These are phyloP conservation scores for Lentinula raphanica DNA, from an alignment of 768 basidiomycete species.

Conservation along the genomic window DNA sequence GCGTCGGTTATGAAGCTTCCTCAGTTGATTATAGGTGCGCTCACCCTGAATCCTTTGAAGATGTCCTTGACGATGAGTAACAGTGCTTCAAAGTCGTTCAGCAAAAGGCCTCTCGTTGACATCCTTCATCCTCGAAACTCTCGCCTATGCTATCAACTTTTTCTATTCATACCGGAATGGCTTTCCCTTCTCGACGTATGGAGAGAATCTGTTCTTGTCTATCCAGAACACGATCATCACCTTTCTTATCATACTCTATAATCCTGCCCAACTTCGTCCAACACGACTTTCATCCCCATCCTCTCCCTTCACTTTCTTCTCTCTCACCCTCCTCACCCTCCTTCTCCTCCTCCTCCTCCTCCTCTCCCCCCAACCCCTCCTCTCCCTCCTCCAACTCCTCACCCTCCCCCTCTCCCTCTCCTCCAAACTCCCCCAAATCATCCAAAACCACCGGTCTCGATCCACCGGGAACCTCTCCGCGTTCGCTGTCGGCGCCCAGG, in stretches of 20 bases:
- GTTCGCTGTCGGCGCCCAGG: conserved; percentile 85
- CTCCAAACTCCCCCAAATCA: conserved; percentile 93
- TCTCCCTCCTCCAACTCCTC: conserved; percentile 72
- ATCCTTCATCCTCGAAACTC: conserved; percentile 86
- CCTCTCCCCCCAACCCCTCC: conserved; percentile 39
- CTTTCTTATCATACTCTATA: conserved; percentile 73
- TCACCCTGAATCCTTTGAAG: background rate
- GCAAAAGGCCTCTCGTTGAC: conserved; percentile 84
- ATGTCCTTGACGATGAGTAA: conserved; percentile 2
- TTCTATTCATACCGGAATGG: conserved; percentile 79
- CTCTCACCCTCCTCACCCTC: conserved; percentile 25
- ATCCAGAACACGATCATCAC: conserved; percentile 87
- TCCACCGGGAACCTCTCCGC: conserved; percentile 94
- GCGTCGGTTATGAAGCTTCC: conserved; percentile 96
- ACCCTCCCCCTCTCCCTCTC: conserved; percentile 90
- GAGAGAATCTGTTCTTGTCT: conserved; percentile 93
- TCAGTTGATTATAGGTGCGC: conserved; percentile 80
- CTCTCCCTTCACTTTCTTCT: conserved; percentile 24
- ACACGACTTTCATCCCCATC: no score
- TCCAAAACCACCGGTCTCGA: conserved; percentile 64
- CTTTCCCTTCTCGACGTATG: conserved; percentile 96
- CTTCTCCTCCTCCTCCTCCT: conserved; percentile 35
- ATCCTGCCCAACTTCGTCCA: no score
- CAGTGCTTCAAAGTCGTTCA: conserved; percentile 68
- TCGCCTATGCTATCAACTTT: conserved; percentile 84